Conservation (phyloP, 305 asterid species). For the Solanum chacoense region DNA sequence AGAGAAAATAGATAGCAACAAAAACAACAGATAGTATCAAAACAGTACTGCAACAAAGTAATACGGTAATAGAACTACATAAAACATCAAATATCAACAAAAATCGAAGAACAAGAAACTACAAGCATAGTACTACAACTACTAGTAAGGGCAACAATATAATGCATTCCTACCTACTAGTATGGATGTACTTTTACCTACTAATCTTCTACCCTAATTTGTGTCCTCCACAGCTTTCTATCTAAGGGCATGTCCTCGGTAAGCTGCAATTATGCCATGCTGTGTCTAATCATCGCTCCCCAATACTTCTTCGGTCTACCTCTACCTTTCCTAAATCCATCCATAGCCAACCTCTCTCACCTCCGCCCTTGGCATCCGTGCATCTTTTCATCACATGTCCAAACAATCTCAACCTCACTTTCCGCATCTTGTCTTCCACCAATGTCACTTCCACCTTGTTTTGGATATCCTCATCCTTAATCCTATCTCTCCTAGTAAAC, state of each 20-base stretch:
- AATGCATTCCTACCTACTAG: not conserved
- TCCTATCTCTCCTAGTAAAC: not conserved
- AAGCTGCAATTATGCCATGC: not conserved
- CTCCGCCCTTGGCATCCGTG: not conserved
- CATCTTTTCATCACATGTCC: not conserved
- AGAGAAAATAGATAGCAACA: not conserved
- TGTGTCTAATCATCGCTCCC: not conserved
- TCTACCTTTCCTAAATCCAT: not conserved
- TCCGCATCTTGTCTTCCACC: not conserved
- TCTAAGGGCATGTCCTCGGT: not conserved
- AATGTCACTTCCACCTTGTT: not conserved
- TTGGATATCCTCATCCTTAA: not conserved
- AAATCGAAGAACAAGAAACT: not conserved
- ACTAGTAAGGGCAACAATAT: not conserved
- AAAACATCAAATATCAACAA: not conserved
- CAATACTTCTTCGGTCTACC: not conserved
- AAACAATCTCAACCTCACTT: not conserved
- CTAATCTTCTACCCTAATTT: not conserved
- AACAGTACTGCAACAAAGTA: not conserved
- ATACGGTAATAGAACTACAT: not conserved
- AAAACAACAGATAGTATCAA: not conserved
- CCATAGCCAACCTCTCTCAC: not conserved
- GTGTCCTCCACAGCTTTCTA: not conserved
- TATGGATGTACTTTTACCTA: not conserved
- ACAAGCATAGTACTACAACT: not conserved